Evolutionary conservation across 768 basidiomycete genomes (phyloP), one percentile per base, ranked within the genome.

Genomic region (Leccinum incarnatum): DNA sequence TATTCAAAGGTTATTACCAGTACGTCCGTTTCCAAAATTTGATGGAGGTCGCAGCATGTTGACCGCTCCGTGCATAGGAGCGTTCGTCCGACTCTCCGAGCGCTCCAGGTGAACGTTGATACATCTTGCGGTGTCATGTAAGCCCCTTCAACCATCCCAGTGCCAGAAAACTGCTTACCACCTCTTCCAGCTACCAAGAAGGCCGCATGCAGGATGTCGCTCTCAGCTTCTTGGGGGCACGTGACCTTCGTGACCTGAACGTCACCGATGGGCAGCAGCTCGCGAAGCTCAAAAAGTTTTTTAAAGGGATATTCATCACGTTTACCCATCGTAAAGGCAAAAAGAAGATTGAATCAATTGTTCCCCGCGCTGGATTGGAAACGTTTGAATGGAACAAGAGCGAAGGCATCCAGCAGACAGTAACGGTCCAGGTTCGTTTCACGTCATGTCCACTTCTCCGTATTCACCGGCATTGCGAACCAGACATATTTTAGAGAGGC

Each of bases 1-100:
- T 84, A 0, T 77, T 80, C 70, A 70, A 77, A 8, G 83, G 83
- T 0, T 81, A 74, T 46, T 83, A 77, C 56, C 81, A 83, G 83
- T 83, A 55, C 29, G 78, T 64, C 27, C n/a, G 5, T 19, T 36
- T 49, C 45, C 30, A 25, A 49, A 30, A 19, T 21, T 45, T 29
- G 10, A 23, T 37, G 42, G 37, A 12, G 42, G 27, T 4, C 32
- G 11, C 37, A 10, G 27, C 29, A 1, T 51, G 48, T 27, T 51
- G 51, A 62, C 37, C n/a, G 14, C 36, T 17, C 34, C 46, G 19
- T 19, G 15, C 17, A 19, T 40, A 82, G 81, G 60, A 81, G 78
- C 48, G 79, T 83, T 40, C 76, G 83, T 1, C 81, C 80, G 0
- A 71, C 76, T 1, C 56, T 72, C 0, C 74, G 72, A 1, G 57